A percentile compares a stretch with the other conserved stretches of the same genome.
phyloP scores from a whole-genome alignment of 768 basidiomycete species.

The Chalciporus pseudorubinellus region DNA sequence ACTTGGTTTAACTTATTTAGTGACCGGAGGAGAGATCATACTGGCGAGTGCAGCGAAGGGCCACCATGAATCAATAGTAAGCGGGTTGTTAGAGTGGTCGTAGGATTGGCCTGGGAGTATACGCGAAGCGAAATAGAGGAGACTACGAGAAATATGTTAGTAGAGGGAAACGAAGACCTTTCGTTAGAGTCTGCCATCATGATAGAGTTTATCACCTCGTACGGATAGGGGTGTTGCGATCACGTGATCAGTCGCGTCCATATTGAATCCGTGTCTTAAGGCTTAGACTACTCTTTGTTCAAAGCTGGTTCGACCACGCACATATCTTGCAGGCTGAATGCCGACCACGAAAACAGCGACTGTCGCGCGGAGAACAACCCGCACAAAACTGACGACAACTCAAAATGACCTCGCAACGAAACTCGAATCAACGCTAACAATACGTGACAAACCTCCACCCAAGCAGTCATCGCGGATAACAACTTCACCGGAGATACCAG shows the following conservation, averaged over 20 bases:
- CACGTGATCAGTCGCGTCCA: constrained; percentile 17
- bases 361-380: constrained; percentile 10
- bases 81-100: too few species aligned
- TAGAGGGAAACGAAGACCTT: neutral
- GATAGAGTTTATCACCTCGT: neutral
- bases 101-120: neutral
- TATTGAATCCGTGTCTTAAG: neutral
- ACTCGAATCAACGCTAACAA: constrained; percentile 24
- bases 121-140: neutral
- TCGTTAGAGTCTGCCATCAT: neutral
- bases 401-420: constrained; percentile 11
- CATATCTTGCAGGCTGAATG: constrained; percentile 3
- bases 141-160: neutral
- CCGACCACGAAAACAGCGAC: constrained; percentile 6
- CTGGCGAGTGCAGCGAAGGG: too few species aligned
- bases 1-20: too few species aligned
- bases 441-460: constrained; percentile 30
- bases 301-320: neutral
- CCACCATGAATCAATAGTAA: too few species aligned
- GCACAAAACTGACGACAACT: constrained; percentile 9
- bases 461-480: constrained; percentile 21
- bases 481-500: constrained; percentile 15
- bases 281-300: too few species aligned
- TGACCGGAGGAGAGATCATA: too few species aligned
- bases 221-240: neutral